Percentiles rank a stretch among this genome's conserved stretches.
Conservation (phyloP, 140 eudicot species). For the Stevia rebaudiana region DNA sequence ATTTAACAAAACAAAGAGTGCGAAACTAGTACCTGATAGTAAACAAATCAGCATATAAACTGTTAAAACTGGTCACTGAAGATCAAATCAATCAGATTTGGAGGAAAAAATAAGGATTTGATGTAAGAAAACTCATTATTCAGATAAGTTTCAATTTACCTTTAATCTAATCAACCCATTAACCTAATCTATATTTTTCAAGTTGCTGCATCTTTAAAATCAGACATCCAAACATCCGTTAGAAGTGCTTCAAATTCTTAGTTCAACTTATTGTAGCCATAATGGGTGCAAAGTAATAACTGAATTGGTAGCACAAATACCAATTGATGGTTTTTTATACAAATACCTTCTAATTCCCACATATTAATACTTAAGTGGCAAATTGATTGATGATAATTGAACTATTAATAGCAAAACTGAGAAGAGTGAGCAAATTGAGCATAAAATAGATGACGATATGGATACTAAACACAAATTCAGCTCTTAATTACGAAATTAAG, state of each 20-base stretch:
- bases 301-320: too few species aligned
- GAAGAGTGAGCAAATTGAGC: neutral
- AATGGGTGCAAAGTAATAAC: too few species aligned
- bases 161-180: too few species aligned
- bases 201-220: too few species aligned
- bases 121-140: neutral
- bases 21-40: too few species aligned
- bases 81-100: too few species aligned
- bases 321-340: neutral
- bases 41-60: too few species aligned
- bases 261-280: too few species aligned
- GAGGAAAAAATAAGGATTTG: neutral
- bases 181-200: too few species aligned
- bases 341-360: neutral
- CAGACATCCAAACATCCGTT: neutral
- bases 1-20: too few species aligned
- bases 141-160: too few species aligned
- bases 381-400: neutral
- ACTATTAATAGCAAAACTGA: neutral
- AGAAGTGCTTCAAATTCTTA: neutral
- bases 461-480: neutral
- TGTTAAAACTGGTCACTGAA: too few species aligned
- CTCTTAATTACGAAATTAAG: conserved; percentile 2
- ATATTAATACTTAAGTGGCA: conserved; percentile 4
- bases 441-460: neutral